Base-by-base conservation (phyloP, 495 filamentous ascomycete genomes). In the Aspergillus diversus region DNA sequence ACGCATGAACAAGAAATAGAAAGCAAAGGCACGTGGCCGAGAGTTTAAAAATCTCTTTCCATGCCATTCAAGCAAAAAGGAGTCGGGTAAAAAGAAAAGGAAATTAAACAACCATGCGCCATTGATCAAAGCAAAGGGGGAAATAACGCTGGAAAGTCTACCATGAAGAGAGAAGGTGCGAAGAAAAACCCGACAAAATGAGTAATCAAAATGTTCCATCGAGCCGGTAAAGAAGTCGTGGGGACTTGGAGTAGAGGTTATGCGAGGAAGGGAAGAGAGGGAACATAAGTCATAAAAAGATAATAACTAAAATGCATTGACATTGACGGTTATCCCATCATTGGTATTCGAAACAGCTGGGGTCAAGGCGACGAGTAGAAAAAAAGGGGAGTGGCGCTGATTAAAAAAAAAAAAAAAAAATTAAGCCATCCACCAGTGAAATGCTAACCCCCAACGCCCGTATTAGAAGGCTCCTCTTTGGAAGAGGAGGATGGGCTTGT, bases 381-480 rank as follows among this genome's bases (percentile, higher is more conserved):
- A 27, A 27, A 50, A 17, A 27, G 47, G 47, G 39, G 39, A n/a
- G 39, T 11, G 39, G 39, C 11, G 21, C 21, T 27, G 21, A 27
- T 27, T 1, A 27, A n/a, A n/a, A n/a, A n/a, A n/a, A n/a, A n/a
- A n/a, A 42, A 42, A 42, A 42, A 11, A 15, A 43, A 43, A 12
- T 43, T 13, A 15, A 43, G 12, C 39, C 39, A 43, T 11, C 39
- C 39, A 43, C 39, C 39, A 43, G 39, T 50, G 33, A 49, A 33
- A 61, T 15, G 17, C 42, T 37, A 67, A 52, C 58, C 63, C 16
- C 63, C 66, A 57, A 57, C 53, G 37, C 67, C 63, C 3, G 65
- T 33, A 50, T 63, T 65, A 12, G 59, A 50, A 49, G 61, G 52
- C 8, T 54, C 47, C 21, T 75, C 66, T 54, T 71, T 74, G 0